Conservation (phyloP, 352 stramenopile species). For the Pythium oligandrum region DNA sequence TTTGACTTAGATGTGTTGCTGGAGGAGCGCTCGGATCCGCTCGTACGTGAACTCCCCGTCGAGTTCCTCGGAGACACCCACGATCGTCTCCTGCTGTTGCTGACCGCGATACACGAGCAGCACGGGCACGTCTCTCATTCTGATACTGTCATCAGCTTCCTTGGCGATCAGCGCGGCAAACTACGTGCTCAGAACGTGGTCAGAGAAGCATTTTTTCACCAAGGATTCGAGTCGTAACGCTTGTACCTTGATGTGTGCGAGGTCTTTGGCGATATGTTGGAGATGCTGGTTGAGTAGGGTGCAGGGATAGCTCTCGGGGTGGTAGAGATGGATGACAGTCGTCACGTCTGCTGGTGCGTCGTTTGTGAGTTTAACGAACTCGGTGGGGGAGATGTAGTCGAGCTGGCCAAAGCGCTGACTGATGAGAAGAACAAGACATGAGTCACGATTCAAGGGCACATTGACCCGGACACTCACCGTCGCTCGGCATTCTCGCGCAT, state of each 20-base stretch:
- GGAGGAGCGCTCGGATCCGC: slow-evolving; percentile 16
- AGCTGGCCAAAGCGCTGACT: slow-evolving; percentile 48
- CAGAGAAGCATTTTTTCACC: neutral
- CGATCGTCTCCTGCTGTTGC: slow-evolving; percentile 49
- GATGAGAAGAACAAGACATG: neutral
- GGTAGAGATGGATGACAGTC: slow-evolving; percentile 60
- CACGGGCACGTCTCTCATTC: slow-evolving; percentile 57
- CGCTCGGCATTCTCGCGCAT: slow-evolving; percentile 37
- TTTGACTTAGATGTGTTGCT: neutral
- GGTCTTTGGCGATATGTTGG: slow-evolving; percentile 39
- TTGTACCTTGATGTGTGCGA: slow-evolving; percentile 59
- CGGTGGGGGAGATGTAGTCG: slow-evolving; percentile 44
- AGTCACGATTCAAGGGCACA: neutral
- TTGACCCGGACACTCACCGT: slow-evolving; percentile 9
- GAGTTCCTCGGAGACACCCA: slow-evolving; percentile 50
- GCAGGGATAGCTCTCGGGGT: slow-evolving; percentile 72
- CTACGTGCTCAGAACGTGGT: slow-evolving; percentile 13
- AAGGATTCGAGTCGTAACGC: neutral
- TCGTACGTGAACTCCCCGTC: slow-evolving; percentile 63
- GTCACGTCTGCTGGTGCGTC: slow-evolving; percentile 11
- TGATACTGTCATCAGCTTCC: slow-evolving; percentile 66
- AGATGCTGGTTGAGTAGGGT: slow-evolving; percentile 64
- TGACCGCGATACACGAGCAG: slow-evolving; percentile 58
- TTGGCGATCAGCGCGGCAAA: slow-evolving; percentile 58
- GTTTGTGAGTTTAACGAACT: slow-evolving; percentile 53